Evolutionary conservation across 2,329 filamentous ascomycete genomes (phyloP), one percentile per base, ranked within the genome.

Genomic region (Venturia oleaginea): DNA sequence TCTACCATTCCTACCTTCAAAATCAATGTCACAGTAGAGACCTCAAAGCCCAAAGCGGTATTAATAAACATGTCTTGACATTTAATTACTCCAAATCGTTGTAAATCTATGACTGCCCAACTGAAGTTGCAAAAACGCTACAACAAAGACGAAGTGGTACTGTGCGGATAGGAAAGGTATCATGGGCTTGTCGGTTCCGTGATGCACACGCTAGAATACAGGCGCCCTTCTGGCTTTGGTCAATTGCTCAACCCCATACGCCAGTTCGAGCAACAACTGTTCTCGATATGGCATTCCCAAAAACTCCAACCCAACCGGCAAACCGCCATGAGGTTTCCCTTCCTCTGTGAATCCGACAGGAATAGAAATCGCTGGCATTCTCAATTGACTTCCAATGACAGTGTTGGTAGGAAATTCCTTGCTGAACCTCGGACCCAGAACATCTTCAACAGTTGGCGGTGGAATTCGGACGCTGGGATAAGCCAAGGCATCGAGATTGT

Each of bases 361-460:
- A 11, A 76, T 71, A 0, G 70, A 73, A 4, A 77, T 67, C 0
- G 75, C 74, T 19, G 74, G 74, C 59, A 71, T 70, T 6, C 72
- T 69, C 46, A 72, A 64, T 46, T 72, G 70, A 61, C 71, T 73
- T 0, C 71, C 75, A 59, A 77, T 71, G 1, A 71, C 67, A 3
- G 75, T 76, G 62, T 76, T 76, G 3, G 71, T 74, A 8, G 71
- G 71, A 60, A 74, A 75, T 51, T 71, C 67, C 7, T 68, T 64
- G 13, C 65, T 62, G 15, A 67, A 75, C 37, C 72, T 68, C 30
- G 65, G 64, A 48, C 68, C 70, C 10, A 70, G 66, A 10, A 74
- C 68, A 66, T 75, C 73, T 54, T 71, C 64, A 19, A 72, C 71
- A 24, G 69, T 71, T 4, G 73, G 74, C 11, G 75, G 71, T 11